Conservation (phyloP, 345 rosid genomes). For the Eucalyptus cladocalyx region DNA sequence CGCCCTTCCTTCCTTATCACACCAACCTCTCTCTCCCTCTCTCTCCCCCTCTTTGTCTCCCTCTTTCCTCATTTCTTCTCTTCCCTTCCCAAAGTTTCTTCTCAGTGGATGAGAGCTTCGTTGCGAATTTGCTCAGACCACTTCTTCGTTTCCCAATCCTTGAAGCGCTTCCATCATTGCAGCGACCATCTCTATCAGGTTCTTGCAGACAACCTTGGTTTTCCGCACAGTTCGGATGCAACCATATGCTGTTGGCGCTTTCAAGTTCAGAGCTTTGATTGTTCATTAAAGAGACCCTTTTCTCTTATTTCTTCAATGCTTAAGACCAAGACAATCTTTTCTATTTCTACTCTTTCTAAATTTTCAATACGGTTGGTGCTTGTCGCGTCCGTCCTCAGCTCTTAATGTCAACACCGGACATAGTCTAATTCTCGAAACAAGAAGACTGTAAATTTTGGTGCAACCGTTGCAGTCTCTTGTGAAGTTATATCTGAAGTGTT, state of each 20-base stretch:
- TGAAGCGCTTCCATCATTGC: not conserved
- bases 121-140: not conserved
- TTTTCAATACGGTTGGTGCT: not conserved
- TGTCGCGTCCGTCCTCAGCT: not conserved
- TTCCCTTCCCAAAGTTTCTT: not conserved
- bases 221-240: not conserved
- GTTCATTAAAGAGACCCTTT: not conserved
- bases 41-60: not conserved
- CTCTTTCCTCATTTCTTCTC: slow-evolving; percentile 8
- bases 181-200: not conserved
- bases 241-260: not conserved
- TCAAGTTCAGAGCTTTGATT: not conserved
- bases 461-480: not conserved
- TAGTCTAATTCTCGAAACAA: not conserved
- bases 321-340: not conserved
- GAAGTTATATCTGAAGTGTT: not conserved
- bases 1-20: slow-evolving; percentile 99
- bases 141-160: not conserved
- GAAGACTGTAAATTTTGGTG: not conserved
- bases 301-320: not conserved
- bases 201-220: not conserved
- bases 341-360: not conserved
- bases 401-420: not conserved
- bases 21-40: slow-evolving; percentile 6
- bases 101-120: not conserved